Evolutionary conservation across 2,329 filamentous ascomycete genomes (phyloP).

Genomic region (Clonostachys rosea): DNA sequence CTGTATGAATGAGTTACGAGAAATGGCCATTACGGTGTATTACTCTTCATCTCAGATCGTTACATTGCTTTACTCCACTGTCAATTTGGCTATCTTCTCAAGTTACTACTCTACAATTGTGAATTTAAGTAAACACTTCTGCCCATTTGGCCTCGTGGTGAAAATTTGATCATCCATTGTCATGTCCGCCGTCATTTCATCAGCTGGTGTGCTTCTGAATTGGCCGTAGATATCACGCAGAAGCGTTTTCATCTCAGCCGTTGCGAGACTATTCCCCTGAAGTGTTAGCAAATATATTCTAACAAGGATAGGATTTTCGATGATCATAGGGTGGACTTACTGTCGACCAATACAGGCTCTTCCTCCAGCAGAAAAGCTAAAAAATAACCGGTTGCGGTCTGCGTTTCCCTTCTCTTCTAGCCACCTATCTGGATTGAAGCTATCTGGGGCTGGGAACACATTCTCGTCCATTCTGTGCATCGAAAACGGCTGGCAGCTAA

Average conservation of each 20-base stretch:
- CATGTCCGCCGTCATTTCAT: constrained; percentile 53
- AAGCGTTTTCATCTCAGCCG: constrained; percentile 64
- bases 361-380: constrained; percentile 62
- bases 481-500: constrained; percentile 58
- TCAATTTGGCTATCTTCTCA: too few relatives aligned
- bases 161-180: constrained; percentile 64
- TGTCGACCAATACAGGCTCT: constrained; percentile 63
- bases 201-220: constrained; percentile 51
- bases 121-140: constrained; percentile 47
- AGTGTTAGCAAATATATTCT: too few relatives aligned
- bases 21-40: too few relatives aligned
- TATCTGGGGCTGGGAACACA: constrained; percentile 75
- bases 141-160: constrained; percentile 57
- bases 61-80: too few relatives aligned
- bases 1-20: too few relatives aligned
- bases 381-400: constrained; percentile 59
- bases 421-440: constrained; percentile 81
- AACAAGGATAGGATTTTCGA: constrained; percentile 1
- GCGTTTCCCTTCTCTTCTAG: constrained; percentile 68
- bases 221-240: constrained; percentile 55
- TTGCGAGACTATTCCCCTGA: constrained; percentile 40
- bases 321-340: constrained; percentile 35
- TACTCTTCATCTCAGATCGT: too few relatives aligned
- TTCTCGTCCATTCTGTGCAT: constrained; percentile 54
- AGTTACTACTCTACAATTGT: too few relatives aligned